phyloP scores from a whole-genome alignment of 2,329 filamentous ascomycete genomes.

The Epichloe scottii region DNA sequence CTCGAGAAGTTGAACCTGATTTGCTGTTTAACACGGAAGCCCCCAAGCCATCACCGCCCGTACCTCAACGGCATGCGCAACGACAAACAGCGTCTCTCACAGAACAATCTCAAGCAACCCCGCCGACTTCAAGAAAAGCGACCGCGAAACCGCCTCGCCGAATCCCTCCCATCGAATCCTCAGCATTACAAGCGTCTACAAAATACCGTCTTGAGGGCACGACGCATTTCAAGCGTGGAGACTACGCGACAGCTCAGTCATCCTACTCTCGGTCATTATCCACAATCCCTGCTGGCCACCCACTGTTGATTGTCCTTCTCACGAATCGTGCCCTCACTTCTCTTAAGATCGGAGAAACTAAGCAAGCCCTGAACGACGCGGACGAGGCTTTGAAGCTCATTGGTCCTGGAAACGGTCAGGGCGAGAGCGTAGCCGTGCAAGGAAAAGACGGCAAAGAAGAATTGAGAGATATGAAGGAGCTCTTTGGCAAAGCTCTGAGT shows the following conservation, averaged over 20 bases:
- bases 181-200: conserved; percentile 63
- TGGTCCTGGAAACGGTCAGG: conserved; percentile 63
- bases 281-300: conserved; percentile 65
- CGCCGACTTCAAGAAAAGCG: conserved; percentile 25
- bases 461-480: conserved; percentile 77
- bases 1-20: conserved; percentile 39
- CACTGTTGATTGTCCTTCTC: conserved; percentile 74
- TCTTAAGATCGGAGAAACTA: conserved; percentile 84
- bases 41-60: conserved; percentile 21
- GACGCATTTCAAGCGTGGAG: conserved; percentile 84
- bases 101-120: conserved; percentile 14
- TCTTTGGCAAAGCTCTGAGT: conserved; percentile 86
- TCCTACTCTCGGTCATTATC: conserved; percentile 69
- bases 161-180: conserved; percentile 55
- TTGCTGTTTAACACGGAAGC: conserved; percentile 43
- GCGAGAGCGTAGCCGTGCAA: conserved; percentile 62
- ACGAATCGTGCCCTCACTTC: conserved; percentile 85
- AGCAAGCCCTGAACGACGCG: conserved; percentile 73
- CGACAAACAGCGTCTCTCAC: conserved; percentile 21
- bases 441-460: conserved; percentile 44
- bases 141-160: conserved; percentile 40
- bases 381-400: conserved; percentile 72
- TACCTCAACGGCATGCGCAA: conserved; percentile 24
- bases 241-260: conserved; percentile 75
- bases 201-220: conserved; percentile 68